Conservation (phyloP, 2,329 filamentous ascomycete species). For the Colletotrichum tofieldiae region DNA sequence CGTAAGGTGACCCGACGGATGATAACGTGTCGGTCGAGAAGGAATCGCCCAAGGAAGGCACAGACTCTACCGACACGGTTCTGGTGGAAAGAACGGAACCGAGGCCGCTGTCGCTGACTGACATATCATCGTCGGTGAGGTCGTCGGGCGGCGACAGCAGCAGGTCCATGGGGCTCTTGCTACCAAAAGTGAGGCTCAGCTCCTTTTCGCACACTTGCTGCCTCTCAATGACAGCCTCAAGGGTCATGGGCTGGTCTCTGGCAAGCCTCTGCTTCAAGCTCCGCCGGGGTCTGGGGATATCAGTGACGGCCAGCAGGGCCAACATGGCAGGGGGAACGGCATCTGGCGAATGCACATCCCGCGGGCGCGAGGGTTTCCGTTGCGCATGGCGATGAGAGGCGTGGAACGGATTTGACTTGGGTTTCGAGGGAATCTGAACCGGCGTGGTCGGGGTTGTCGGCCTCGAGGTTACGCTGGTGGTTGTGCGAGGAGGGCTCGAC, state of each 20-base stretch:
- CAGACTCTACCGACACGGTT: conserved; percentile 73
- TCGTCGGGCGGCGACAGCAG: conserved; percentile 75
- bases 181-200: conserved; percentile 68
- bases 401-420: conserved; percentile 56
- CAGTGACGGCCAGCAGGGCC: conserved; percentile 73
- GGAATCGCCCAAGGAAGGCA: conserved; percentile 73
- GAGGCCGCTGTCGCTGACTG: conserved; percentile 66
- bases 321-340: conserved; percentile 72
- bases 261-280: conserved; percentile 49
- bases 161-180: conserved; percentile 71
- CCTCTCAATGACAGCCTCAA: conserved; percentile 70
- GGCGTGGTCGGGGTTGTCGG: conserved; percentile 61
- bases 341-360: conserved; percentile 66
- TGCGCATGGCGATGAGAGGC: conserved; percentile 58
- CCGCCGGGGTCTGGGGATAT: conserved; percentile 68
- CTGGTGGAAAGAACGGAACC: conserved; percentile 69
- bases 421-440: conserved; percentile 68
- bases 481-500: conserved; percentile 43
- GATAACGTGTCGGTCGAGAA: conserved; percentile 65
- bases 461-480: conserved; percentile 43
- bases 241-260: conserved; percentile 59
- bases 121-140: conserved; percentile 62
- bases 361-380: conserved; percentile 53
- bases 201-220: conserved; percentile 72
- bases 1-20: conserved; percentile 65